phyloP scores from a whole-genome alignment of 2,329 filamentous ascomycete genomes.

The Claviceps arundinis region DNA sequence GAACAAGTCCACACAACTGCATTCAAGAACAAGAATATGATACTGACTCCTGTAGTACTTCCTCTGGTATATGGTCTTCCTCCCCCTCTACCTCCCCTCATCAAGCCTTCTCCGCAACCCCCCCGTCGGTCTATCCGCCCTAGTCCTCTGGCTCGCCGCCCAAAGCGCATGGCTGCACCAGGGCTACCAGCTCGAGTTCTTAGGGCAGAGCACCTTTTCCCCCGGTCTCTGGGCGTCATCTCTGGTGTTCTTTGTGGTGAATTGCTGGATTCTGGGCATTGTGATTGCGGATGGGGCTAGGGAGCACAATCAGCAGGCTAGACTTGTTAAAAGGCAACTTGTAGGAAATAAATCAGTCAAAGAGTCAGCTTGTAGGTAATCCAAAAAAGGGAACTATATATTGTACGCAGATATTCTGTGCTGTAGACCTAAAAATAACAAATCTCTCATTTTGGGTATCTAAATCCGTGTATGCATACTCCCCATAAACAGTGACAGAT shows the following conservation, averaged over 20 bases:
- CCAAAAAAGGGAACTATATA: too few relatives aligned
- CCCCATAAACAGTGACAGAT: too few relatives aligned
- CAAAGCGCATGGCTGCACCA: constrained; percentile 69
- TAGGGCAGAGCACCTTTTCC: constrained; percentile 71
- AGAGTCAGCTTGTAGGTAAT: too few relatives aligned
- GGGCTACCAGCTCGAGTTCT: constrained; percentile 63
- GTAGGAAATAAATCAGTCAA: too few relatives aligned
- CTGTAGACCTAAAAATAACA: neutral
- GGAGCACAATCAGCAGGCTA: neutral
- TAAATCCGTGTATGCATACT: constrained; percentile 7
- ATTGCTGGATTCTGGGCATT: constrained; percentile 75
- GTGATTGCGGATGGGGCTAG: constrained; percentile 52
- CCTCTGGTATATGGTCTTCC: constrained; percentile 90
- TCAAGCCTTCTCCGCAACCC: constrained; percentile 57
- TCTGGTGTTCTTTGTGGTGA: constrained; percentile 68
- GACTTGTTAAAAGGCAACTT: too few relatives aligned
- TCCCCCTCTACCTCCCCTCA: constrained; percentile 76
- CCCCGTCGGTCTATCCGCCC: constrained; percentile 48
- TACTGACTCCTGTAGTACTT: constrained; percentile 56
- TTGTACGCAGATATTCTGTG: too few relatives aligned
- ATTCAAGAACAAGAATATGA: too few relatives aligned
- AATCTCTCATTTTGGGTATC: constrained; percentile 10
- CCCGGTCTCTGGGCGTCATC: constrained; percentile 71
- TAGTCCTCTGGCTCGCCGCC: constrained; percentile 58
- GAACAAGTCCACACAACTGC: too few relatives aligned